phyloP scores from a whole-genome alignment of 2,329 filamentous ascomycete species.

The Bipolaris bicolor region DNA sequence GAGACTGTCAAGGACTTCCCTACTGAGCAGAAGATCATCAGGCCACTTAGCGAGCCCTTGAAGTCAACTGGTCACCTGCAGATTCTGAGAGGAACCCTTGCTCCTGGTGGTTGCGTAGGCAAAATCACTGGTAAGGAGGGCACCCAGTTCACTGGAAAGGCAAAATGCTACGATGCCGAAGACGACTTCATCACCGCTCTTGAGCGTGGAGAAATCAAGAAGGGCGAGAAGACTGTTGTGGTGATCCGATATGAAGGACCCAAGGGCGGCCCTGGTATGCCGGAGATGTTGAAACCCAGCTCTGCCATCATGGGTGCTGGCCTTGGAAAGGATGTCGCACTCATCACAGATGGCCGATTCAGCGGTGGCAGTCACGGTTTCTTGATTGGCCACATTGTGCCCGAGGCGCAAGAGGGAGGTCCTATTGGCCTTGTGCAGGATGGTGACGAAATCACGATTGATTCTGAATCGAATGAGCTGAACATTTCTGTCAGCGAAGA shows the following conservation, averaged over 20 bases:
- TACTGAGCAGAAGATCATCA: conserved; percentile 72
- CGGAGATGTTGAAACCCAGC: conserved; percentile 75
- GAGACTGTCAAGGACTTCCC: conserved; percentile 68
- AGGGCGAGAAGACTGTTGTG: conserved; percentile 77
- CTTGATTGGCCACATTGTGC: conserved; percentile 85
- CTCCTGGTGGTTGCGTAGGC: conserved; percentile 72
- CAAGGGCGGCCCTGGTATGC: conserved; percentile 76
- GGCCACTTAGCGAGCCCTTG: conserved; percentile 71
- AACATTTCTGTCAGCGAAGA: conserved; percentile 70
- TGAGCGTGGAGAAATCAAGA: conserved; percentile 71
- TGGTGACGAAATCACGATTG: conserved; percentile 81
- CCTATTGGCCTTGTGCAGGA: conserved; percentile 83
- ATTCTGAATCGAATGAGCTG: conserved; percentile 73
- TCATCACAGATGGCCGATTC: conserved; percentile 78
- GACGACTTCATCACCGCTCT: conserved; percentile 72
- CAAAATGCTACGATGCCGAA: conserved; percentile 72
- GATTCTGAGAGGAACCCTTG: conserved; percentile 72
- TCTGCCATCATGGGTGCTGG: conserved; percentile 77
- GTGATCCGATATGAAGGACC: conserved; percentile 78
- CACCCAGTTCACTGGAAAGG: conserved; percentile 69
- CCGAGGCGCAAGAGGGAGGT: conserved; percentile 83
- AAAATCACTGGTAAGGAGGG: conserved; percentile 82
- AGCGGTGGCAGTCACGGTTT: conserved; percentile 85
- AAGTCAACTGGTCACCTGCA: conserved; percentile 75
- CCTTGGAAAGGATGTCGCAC: conserved; percentile 73